Evolutionary conservation across 2,329 filamentous ascomycete genomes (phyloP).

Genomic region (Paramyrothecium sp.): DNA sequence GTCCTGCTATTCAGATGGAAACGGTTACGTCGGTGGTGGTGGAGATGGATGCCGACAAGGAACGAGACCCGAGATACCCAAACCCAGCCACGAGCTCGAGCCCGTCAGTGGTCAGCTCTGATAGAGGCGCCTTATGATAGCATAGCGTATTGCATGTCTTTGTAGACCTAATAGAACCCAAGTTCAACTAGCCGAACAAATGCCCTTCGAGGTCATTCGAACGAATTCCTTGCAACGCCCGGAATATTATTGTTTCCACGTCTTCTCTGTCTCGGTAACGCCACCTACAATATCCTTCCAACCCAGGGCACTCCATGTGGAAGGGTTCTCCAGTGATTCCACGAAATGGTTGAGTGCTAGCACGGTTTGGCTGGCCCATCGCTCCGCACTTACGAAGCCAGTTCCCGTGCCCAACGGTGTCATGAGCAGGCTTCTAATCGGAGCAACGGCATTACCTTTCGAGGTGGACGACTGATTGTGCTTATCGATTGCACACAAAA

Average conservation of each 20-base stretch:
- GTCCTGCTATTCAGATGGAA: conserved; percentile 41
- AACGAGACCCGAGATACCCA: conserved; percentile 22
- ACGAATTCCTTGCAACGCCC: too few species aligned
- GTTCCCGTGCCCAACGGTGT: conserved; percentile 50
- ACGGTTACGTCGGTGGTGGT: conserved; percentile 41
- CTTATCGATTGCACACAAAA: conserved; percentile 46
- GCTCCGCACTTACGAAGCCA: conserved; percentile 40
- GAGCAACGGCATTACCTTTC: conserved; percentile 9
- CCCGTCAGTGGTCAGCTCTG: conserved; percentile 22
- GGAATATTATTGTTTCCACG: background rate
- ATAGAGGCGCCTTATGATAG: conserved; percentile 15
- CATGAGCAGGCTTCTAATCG: conserved; percentile 45
- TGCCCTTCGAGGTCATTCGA: too few species aligned
- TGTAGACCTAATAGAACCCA: background rate
- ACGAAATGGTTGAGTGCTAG: conserved; percentile 51
- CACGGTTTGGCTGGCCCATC: conserved; percentile 49
- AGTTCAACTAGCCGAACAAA: background rate
- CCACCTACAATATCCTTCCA: conserved; percentile 25
- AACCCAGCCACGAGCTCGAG: conserved; percentile 17
- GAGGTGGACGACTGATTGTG: conserved; percentile 35
- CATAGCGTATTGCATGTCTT: background rate
- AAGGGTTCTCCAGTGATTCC: conserved; percentile 40
- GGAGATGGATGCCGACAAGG: conserved; percentile 28
- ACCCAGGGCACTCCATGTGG: conserved; percentile 37
- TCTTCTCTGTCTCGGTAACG: background rate